Evolutionary conservation across 805 yeast species (phyloP), one percentile per base, ranked within the genome.

Genomic region (Metschnikowia hibisci): DNA sequence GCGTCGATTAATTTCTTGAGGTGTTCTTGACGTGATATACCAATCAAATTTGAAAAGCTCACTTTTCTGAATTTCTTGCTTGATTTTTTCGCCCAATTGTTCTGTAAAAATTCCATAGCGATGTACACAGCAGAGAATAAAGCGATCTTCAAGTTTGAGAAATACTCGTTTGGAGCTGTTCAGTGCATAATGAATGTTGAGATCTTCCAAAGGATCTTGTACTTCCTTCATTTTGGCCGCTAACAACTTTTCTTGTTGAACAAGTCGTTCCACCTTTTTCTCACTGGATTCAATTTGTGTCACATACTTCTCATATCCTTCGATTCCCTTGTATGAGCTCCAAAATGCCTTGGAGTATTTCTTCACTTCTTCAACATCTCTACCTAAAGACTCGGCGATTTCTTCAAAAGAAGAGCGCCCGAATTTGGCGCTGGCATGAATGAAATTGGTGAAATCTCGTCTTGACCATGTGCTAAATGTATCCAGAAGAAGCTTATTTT

Each of bases 151-250:
- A 0, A 74, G 60, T 26, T 78, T 77, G 7, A 86, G 79, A 54
- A 83, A 86, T 7, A 84, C 73, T 52, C 89, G 67, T 55, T 85
- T 84, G 10, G 93, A 84, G 58, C 84, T 85, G 57, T 84, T 85
- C n/a, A 90, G 90, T 0, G 93, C 91, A 47, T 84, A 86, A 42
- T 78, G 84, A 18, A 86, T 80, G 4, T 63, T 64, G 61, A 86
- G 63, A 33, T 82, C 81, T 34, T 80, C 80, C 16, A 84, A 58
- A 0, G 90, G 89, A 44, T 74, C 77, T n/a, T 69, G 67, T 32
- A 73, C 67, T 42, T 71, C 75, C 35, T 71, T 71, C 50, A 84
- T 63, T 52, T 84, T 84, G 26, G 61, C 63, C 2, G 69, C 71
- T 29, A 85, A 64, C 8, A 82, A 63, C 39, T 66, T 70, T 46